Base-by-base conservation (phyloP, 257 asterid genomes). In the Solanum bukasovii region DNA sequence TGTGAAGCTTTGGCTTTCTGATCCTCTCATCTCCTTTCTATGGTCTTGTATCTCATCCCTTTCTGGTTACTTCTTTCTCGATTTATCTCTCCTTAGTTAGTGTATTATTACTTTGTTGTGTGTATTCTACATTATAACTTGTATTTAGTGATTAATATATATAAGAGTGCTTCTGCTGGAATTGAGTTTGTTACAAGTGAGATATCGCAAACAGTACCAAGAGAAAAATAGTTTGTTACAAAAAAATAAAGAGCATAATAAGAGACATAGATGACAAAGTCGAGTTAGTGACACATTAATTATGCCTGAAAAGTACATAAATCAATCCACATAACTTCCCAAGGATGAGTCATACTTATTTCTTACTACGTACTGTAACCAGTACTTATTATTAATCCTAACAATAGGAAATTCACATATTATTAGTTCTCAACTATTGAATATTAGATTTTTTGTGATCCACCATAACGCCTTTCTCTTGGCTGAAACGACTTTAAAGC, bases 391-490 rank as follows among this genome's bases (percentile, higher is more conserved):
- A 59, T 59, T 59, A 59, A 9, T 67, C 23, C 61, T 29, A 70
- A 70, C 38, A 70, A 29, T 6, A 14, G 3, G 38, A 31, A 71
- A 71, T 71, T 31, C 56, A 44, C n/a, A 2, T 8, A 35, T 6
- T 18, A 35, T 72, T 9, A 73, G 11, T 73, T 34, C 46, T 73
- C 29, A 20, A 34, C 7, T 35, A 35, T 5, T 35, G 18, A 20
- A 35, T 72, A 34, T 13, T 37, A 63, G 78, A 13, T 13, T 11
- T 78, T 86, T 8, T 74, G 20, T 78, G 83, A 71, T 3, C 87
- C 84, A 38, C 91, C 93, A 25, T 18, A 92, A 11, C 90, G 86
- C 11, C 90, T 82, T 1, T 89, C 56, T 37, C 93, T 86, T 0
- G 13, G 12, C 65, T 89, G 93, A 87, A 77, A 91, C 25, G 87